Evolutionary conservation across 1,284 basidiomycete species (phyloP).

Genomic region (Moniliophthora roreri): DNA sequence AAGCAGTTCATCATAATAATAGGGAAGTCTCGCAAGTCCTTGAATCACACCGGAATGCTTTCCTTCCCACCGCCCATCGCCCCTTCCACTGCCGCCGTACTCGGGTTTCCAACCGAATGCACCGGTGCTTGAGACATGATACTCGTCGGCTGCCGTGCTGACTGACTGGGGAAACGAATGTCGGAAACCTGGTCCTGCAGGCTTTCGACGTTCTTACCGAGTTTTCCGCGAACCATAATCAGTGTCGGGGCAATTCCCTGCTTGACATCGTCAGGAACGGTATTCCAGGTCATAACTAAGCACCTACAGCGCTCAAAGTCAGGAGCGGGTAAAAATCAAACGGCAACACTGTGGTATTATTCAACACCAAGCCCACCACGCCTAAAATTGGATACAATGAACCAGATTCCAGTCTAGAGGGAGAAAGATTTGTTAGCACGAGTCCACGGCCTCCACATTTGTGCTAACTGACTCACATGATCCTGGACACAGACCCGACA

Average conservation of each 20-base stretch:
- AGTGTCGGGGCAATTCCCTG: constrained; percentile 6
- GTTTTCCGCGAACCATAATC: constrained; percentile 3
- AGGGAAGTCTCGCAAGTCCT: no score
- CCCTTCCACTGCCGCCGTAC: no score
- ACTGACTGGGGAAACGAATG: neutral
- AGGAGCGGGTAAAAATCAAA: neutral
- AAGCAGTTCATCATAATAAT: no score
- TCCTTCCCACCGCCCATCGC: no score
- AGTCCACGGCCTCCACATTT: no score
- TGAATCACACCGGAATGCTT: no score
- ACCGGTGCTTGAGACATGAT: no score
- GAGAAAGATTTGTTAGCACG: neutral
- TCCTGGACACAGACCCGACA: neutral
- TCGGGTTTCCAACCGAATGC: no score
- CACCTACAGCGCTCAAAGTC: neutral
- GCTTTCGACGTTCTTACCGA: constrained; percentile 4
- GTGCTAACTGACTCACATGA: neutral
- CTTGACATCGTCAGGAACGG: neutral
- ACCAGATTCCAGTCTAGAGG: neutral
- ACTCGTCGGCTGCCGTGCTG: no score
- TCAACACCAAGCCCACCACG: neutral
- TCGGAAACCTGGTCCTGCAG: neutral
- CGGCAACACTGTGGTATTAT: neutral
- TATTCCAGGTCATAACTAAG: neutral
- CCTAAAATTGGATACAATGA: neutral